Evolutionary conservation across 2,329 filamentous ascomycete species (phyloP), one percentile per base, ranked within the genome.

Genomic region (Colletotrichum sp.): DNA sequence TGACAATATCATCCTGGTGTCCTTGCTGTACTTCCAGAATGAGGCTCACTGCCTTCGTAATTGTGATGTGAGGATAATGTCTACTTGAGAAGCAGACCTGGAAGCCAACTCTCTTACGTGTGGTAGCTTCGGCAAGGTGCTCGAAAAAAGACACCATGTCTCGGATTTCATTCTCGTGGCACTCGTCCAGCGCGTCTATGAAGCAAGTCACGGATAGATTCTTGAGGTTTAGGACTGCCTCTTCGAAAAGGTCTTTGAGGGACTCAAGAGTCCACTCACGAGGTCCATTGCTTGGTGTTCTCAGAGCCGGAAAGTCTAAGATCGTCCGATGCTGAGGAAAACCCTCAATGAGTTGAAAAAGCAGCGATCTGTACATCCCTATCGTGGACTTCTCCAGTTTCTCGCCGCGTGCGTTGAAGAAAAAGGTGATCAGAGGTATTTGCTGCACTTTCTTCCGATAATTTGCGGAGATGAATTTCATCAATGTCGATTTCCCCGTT

Each of bases 1-100:
- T 74, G 18, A 67, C 34, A 28, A 88, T 84, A 69, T 88, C 86
- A 32, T 84, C 77, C 0, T 36, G 57, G 36, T 88, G 73, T 12
- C 73, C 73, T 55, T 10, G 10, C 5, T 83, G 79, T 0, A 65
- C 32, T 62, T 86, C 84, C 0, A 86, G 60, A 0, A 77, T 63
- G 1, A 85, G 57, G n/a, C 73, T 69, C 0, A 83, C 66, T 2
- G 84, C 83, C 0, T 78, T 79, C 6, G 30, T 21, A 2, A 86
- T 79, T 0, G 69, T 81, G 26, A 77, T 77, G 13, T 75, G 16
- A 2, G 73, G 73, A 9, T 76, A 76, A 16, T 65, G 73, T 2
- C 73, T 57, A 16, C 73, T 76, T 2, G 69, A 76, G 30, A 76
- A 69, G 24, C 73, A 76, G 30, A 76, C 28, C 1, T 75, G 79